These are phyloP conservation scores for Suillus variegatus DNA, from an alignment of 768 basidiomycete genomes.

Conservation along the genomic window DNA sequence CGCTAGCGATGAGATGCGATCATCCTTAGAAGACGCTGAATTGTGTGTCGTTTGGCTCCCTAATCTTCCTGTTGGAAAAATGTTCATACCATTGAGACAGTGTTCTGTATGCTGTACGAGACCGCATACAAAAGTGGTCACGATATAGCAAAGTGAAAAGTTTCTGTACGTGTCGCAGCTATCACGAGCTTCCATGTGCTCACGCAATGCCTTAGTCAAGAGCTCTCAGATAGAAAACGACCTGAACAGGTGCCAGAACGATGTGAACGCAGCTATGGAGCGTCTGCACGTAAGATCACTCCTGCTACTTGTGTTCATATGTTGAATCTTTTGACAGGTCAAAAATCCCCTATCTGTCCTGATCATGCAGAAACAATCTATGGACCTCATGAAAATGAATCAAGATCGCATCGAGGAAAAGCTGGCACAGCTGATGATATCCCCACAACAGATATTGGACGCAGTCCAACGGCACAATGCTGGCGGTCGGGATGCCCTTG, in stretches of 20 bases:
- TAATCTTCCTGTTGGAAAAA: neutral
- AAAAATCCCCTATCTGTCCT: constrained; percentile 23
- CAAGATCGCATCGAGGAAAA: constrained; percentile 37
- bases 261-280: constrained; percentile 44
- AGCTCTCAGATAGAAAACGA: constrained; percentile 47
- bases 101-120: constrained; percentile 41
- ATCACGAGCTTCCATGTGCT: neutral
- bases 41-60: constrained; percentile 34
- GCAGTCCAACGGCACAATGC: constrained; percentile 41
- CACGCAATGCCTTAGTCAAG: constrained; percentile 36
- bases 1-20: constrained; percentile 41
- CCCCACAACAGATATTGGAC: constrained; percentile 35
- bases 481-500: constrained; percentile 43
- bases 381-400: constrained; percentile 28
- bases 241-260: constrained; percentile 43
- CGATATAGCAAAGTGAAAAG: constrained; percentile 38
- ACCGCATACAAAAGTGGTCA: constrained; percentile 41
- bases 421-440: constrained; percentile 42
- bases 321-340: constrained; percentile 19
- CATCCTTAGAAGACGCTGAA: constrained; percentile 44
- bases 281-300: constrained; percentile 41
- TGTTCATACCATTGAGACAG: constrained; percentile 25
- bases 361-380: constrained; percentile 31
- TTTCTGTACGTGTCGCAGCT: constrained; percentile 36
- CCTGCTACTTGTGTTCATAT: neutral